Evolutionary conservation across 148 eudicot species (phyloP).

Genomic region (Spergularia bocconei): DNA sequence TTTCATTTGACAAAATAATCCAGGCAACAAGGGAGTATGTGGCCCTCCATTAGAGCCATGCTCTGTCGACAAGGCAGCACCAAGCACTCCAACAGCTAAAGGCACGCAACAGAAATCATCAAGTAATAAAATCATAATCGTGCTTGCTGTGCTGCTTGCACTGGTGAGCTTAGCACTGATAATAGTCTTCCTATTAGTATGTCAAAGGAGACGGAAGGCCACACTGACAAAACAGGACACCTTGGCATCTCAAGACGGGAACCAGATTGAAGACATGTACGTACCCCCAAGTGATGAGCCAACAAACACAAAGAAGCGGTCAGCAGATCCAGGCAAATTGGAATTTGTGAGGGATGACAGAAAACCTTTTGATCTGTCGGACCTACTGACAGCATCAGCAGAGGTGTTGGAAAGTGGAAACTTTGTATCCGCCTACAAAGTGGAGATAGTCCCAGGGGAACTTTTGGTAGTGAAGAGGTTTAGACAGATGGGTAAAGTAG

Average conservation of each 20-base stretch:
- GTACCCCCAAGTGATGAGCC: slow-evolving; percentile 13
- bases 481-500: slow-evolving; percentile 61
- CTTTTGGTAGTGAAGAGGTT: slow-evolving; percentile 78
- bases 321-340: slow-evolving; percentile 41
- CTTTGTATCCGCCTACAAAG: slow-evolving; percentile 82
- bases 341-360: slow-evolving; percentile 64
- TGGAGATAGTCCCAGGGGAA: slow-evolving; percentile 50
- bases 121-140: slow-evolving; percentile 24
- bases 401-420: slow-evolving; percentile 83
- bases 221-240: slow-evolving; percentile 12
- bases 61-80: slow-evolving; percentile 14
- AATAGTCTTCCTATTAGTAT: slow-evolving; percentile 27
- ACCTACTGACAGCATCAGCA: slow-evolving; percentile 80
- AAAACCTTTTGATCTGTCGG: slow-evolving; percentile 58
- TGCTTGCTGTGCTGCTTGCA: slow-evolving; percentile 25
- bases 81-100: not conserved
- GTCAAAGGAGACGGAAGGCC: slow-evolving; percentile 21
- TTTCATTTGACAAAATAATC: not conserved
- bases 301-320: slow-evolving; percentile 21
- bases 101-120: slow-evolving; percentile 22
- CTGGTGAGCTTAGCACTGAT: slow-evolving; percentile 28
- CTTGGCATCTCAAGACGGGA: slow-evolving; percentile 19
- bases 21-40: slow-evolving; percentile 75
- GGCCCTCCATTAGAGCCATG: slow-evolving; percentile 62
- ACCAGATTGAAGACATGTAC: slow-evolving; percentile 16